Evolutionary conservation across 805 yeast species (phyloP).

Genomic region (Lachancea thermotolerans): DNA sequence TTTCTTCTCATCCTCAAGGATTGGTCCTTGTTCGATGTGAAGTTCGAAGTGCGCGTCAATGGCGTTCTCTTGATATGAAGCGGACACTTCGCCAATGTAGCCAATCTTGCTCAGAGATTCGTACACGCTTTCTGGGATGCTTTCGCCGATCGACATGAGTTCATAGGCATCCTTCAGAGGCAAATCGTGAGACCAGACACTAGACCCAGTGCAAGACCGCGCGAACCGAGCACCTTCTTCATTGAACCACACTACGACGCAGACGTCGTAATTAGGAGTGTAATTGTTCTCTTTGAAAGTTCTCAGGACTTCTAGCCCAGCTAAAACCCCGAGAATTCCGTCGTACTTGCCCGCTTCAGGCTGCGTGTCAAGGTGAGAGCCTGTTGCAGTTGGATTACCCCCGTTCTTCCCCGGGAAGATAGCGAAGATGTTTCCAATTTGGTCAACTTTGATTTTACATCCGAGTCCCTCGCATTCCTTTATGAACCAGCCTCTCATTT

Average conservation of each 20-base stretch:
- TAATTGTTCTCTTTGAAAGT: constrained; percentile 53
- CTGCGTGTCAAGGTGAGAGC: constrained; percentile 71
- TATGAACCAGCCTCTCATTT: constrained; percentile 61
- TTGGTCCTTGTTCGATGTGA: constrained; percentile 75
- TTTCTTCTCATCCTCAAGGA: constrained; percentile 48
- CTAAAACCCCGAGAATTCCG: constrained; percentile 62
- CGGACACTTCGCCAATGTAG: constrained; percentile 47
- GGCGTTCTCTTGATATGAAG: constrained; percentile 45
- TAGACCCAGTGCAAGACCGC: constrained; percentile 57
- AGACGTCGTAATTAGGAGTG: constrained; percentile 60
- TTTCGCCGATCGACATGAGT: constrained; percentile 49
- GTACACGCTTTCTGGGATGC: constrained; percentile 40
- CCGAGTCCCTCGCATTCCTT: constrained; percentile 46
- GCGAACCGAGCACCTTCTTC: constrained; percentile 79
- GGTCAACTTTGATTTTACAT: constrained; percentile 52
- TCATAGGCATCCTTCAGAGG: constrained; percentile 43
- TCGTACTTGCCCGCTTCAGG: constrained; percentile 76
- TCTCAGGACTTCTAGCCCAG: constrained; percentile 61
- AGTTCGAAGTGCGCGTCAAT: constrained; percentile 65
- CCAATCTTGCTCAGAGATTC: constrained; percentile 57
- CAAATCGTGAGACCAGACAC: constrained; percentile 56
- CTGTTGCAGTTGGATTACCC: constrained; percentile 55
- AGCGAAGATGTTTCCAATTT: constrained; percentile 65
- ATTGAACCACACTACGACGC: constrained; percentile 64
- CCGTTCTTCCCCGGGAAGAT: constrained; percentile 50